Percentiles rank a stretch among this genome's conserved stretches.
These are phyloP conservation scores for Avena atlantica DNA, from an alignment of 176 grass and related monocot species.

Conservation along the genomic window DNA sequence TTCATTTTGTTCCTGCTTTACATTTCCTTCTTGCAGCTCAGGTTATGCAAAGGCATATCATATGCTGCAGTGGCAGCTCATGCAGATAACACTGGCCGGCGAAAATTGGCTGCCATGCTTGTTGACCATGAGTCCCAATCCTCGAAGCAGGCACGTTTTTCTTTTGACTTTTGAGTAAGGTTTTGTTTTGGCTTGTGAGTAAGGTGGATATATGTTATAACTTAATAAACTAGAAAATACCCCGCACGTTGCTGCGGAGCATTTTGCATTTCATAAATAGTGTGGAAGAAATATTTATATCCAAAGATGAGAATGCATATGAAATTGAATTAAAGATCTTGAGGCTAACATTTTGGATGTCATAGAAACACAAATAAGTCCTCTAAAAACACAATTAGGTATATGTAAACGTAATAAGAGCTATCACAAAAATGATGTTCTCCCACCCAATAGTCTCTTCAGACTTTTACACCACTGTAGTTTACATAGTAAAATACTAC, in stretches of 20 bases:
- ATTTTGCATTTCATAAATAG: not conserved
- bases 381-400: too few relatives aligned
- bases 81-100: slow-evolving; percentile 84
- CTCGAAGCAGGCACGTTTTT: slow-evolving; percentile 86
- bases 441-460: too few relatives aligned
- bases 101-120: slow-evolving; percentile 89
- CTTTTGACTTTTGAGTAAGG: slow-evolving; percentile 25
- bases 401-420: too few relatives aligned
- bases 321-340: not conserved
- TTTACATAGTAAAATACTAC: too few relatives aligned
- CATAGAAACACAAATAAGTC: not conserved
- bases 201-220: slow-evolving; percentile 6
- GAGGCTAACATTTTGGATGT: too few relatives aligned
- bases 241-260: not conserved
- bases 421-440: too few relatives aligned
- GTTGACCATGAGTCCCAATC: slow-evolving; percentile 88
- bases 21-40: slow-evolving; percentile 68
- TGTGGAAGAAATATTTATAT: not conserved
- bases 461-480: too few relatives aligned
- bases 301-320: not conserved
- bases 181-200: slow-evolving; percentile 6
- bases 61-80: slow-evolving; percentile 95
- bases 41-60: slow-evolving; percentile 98
- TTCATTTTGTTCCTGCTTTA: slow-evolving; percentile 28
- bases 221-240: not conserved